Evolutionary conservation across 148 eudicot species (phyloP).

Genomic region (Diospyros kaki): DNA sequence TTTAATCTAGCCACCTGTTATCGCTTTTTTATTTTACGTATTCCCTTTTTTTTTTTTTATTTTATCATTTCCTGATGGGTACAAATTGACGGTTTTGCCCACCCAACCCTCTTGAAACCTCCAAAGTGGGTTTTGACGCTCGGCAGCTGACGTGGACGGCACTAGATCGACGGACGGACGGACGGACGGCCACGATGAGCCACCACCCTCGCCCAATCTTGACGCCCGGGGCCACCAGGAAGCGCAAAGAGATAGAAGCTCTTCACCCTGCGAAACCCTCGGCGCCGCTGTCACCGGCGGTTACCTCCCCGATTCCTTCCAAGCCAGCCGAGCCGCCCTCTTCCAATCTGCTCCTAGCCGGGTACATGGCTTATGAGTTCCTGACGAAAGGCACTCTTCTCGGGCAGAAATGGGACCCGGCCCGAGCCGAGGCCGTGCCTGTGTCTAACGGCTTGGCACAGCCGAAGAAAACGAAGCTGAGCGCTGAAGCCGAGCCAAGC

Average conservation of each 20-base stretch:
- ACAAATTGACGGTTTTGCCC: constrained; percentile 1
- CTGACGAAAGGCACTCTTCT: constrained; percentile 59
- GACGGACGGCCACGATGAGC: constrained; percentile 57
- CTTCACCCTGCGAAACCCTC: constrained; percentile 4
- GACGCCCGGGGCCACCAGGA: constrained; percentile 42
- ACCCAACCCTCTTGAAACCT: background rate
- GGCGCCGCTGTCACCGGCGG: constrained; percentile 6
- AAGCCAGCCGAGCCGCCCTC: constrained; percentile 21
- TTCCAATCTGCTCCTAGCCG: constrained; percentile 62
- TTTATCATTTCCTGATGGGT: background rate
- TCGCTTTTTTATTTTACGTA: background rate
- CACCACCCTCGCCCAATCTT: constrained; percentile 30
- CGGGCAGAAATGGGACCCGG: constrained; percentile 63
- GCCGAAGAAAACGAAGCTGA: constrained; percentile 20
- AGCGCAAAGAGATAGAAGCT: constrained; percentile 60
- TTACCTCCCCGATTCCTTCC: constrained; percentile 15
- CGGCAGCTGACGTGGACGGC: background rate
- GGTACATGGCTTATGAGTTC: constrained; percentile 76
- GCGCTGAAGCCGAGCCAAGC: constrained; percentile 23
- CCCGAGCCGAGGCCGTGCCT: constrained; percentile 43
- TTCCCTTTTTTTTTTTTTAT: background rate
- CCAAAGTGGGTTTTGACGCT: background rate
- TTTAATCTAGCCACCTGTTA: background rate
- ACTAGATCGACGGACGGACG: constrained; percentile 3
- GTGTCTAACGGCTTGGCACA: constrained; percentile 23